Percentiles rank a stretch among this genome's conserved stretches.
phyloP scores from a whole-genome alignment of 2,329 filamentous ascomycete genomes.

The Rhexocercosporidium sp. region DNA sequence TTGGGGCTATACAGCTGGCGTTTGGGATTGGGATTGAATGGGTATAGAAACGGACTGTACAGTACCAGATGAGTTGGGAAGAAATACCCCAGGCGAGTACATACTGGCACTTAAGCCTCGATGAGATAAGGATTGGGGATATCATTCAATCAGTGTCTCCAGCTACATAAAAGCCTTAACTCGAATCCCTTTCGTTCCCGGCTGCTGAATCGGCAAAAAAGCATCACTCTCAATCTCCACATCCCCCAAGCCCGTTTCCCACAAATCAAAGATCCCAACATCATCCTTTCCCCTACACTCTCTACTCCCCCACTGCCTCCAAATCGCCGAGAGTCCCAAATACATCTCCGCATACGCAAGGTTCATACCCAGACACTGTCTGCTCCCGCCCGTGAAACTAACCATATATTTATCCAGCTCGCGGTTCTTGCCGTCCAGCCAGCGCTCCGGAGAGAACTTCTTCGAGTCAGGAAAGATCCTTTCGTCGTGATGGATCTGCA shows the following conservation, averaged over 20 bases:
- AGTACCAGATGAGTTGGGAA: too few species aligned
- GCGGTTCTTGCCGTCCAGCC: conserved; percentile 43
- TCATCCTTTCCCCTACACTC: conserved; percentile 31
- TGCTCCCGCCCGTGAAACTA: conserved; percentile 48
- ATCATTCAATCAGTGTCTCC: background rate
- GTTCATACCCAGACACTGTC: conserved; percentile 48
- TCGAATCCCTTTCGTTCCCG: conserved; percentile 22
- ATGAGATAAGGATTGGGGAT: background rate
- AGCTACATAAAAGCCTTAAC: conserved; percentile 14
- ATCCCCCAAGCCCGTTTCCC: conserved; percentile 36
- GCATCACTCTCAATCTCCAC: conserved; percentile 31
- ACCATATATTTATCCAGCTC: conserved; percentile 46
- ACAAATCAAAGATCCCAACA: conserved; percentile 35
- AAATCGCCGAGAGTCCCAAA: conserved; percentile 21
- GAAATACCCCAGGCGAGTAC: background rate
- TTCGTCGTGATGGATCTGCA: conserved; percentile 48
- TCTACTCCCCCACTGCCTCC: conserved; percentile 24
- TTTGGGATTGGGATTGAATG: background rate
- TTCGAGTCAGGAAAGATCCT: conserved; percentile 46
- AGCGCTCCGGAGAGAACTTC: conserved; percentile 49
- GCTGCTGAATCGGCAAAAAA: conserved; percentile 19
- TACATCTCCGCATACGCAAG: conserved; percentile 28
- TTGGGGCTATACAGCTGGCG: conserved; percentile 7
- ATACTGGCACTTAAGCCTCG: background rate
- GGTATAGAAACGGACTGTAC: background rate